Conservation (phyloP, 2,329 filamentous ascomycete species). For the Tympanopsis confertula region DNA sequence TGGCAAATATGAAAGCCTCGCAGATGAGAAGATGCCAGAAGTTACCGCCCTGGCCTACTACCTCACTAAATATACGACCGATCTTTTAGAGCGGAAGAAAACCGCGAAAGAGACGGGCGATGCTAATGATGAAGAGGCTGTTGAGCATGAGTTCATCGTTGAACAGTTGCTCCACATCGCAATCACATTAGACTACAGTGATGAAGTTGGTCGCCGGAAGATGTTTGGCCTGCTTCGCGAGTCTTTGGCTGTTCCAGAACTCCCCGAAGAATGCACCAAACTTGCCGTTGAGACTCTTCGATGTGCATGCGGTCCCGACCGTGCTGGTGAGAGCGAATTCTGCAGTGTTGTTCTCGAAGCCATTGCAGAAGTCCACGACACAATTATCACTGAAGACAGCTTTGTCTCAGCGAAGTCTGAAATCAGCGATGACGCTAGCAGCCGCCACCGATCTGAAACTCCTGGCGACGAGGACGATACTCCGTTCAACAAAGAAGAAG, state of each 20-base stretch:
- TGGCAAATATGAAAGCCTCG: constrained; percentile 60
- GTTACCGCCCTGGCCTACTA: constrained; percentile 84
- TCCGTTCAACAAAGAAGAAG: constrained; percentile 50
- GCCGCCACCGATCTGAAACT: constrained; percentile 16
- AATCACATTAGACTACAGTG: constrained; percentile 87
- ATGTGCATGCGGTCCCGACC: constrained; percentile 67
- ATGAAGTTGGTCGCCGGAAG: constrained; percentile 86
- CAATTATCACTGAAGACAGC: constrained; percentile 74
- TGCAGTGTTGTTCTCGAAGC: constrained; percentile 81
- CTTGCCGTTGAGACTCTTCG: constrained; percentile 73
- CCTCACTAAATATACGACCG: constrained; percentile 68
- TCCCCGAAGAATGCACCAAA: constrained; percentile 87
- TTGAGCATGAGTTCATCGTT: constrained; percentile 88
- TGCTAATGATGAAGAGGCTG: constrained; percentile 61
- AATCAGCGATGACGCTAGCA: constrained; percentile 54
- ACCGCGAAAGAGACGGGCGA: constrained; percentile 27
- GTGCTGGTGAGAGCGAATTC: constrained; percentile 69
- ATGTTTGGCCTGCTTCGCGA: constrained; percentile 90
- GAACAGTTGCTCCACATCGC: constrained; percentile 91
- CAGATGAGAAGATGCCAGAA: constrained; percentile 91
- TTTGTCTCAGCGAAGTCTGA: constrained; percentile 91
- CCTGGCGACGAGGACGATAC: constrained; percentile 28
- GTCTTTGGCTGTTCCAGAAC: constrained; percentile 70
- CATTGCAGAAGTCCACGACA: constrained; percentile 92
- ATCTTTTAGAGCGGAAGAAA: constrained; percentile 48